Conservation (phyloP, 495 filamentous ascomycete genomes). For the Xylaria scruposa region DNA sequence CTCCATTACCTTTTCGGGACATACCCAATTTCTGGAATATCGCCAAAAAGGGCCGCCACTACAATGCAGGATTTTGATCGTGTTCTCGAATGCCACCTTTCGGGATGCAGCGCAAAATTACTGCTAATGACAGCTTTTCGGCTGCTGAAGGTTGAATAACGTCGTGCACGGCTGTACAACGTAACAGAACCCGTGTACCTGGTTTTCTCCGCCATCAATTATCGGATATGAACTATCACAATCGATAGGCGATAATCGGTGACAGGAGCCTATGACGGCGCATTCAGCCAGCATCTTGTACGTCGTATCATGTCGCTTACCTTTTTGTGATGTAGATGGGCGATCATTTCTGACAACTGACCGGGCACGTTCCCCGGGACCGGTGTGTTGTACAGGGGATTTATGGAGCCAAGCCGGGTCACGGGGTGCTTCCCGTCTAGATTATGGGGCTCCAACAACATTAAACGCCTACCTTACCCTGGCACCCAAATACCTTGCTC, state of each 20-base stretch:
- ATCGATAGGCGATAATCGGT: conserved; percentile 14
- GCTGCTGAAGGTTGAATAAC: not conserved
- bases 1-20: conserved; percentile 11
- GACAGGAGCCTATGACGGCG: not conserved
- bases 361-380: conserved; percentile 28
- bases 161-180: conserved; percentile 8
- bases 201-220: conserved; percentile 7
- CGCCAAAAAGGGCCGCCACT: not conserved
- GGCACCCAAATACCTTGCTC: conserved; percentile 2
- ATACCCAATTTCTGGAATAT: conserved; percentile 17
- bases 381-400: conserved; percentile 22
- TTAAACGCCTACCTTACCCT: not conserved
- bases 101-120: not conserved
- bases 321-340: conserved; percentile 9
- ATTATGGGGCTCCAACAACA: not conserved
- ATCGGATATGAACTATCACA: conserved; percentile 16
- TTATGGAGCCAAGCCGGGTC: conserved; percentile 23
- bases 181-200: conserved; percentile 17
- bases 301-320: conserved; percentile 11
- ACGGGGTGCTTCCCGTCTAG: conserved; percentile 20
- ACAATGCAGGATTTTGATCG: not conserved
- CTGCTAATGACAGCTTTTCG: not conserved
- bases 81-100: not conserved
- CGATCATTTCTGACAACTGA: conserved; percentile 26
- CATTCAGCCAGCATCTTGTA: not conserved